phyloP scores from a whole-genome alignment of 2,329 filamentous ascomycete genomes.

The Cladosporium sp. region DNA sequence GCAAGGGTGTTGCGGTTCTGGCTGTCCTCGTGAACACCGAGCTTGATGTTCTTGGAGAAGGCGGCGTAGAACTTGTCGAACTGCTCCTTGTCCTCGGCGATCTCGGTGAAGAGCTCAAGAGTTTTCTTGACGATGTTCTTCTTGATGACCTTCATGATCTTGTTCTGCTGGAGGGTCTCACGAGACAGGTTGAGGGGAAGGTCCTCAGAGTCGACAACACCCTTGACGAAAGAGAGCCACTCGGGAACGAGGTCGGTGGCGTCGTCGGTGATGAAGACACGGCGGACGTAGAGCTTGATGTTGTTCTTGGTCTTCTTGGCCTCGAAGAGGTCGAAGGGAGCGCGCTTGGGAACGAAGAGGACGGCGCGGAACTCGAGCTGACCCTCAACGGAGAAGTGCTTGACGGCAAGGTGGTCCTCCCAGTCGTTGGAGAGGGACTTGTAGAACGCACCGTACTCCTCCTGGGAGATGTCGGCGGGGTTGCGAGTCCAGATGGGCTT shows the following conservation, averaged over 20 bases:
- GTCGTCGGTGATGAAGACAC: slow-evolving; percentile 99
- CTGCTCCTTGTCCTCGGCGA: slow-evolving; percentile 98
- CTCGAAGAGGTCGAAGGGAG: slow-evolving; percentile 99
- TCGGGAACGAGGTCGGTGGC: slow-evolving; percentile 98
- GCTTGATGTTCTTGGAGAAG: slow-evolving; percentile 99
- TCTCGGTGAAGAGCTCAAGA: slow-evolving; percentile 98
- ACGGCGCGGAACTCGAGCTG: slow-evolving; percentile 99
- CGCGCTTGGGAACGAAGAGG: slow-evolving; percentile 98
- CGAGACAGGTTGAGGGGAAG: slow-evolving; percentile 98
- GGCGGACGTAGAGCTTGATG: slow-evolving; percentile 99
- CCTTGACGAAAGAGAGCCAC: slow-evolving; percentile 99
- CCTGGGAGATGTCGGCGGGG: slow-evolving; percentile 86
- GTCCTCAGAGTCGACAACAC: slow-evolving; percentile 99
- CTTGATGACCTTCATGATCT: slow-evolving; percentile 99
- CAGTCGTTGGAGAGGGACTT: slow-evolving; percentile 99
- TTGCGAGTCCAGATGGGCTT: slow-evolving; percentile 99
- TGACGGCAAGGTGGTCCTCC: slow-evolving; percentile 98
- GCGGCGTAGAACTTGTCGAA: slow-evolving; percentile 99
- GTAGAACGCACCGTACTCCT: slow-evolving; percentile 99
- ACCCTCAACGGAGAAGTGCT: slow-evolving; percentile 99
- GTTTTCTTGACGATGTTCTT: slow-evolving; percentile 99
- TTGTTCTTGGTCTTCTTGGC: slow-evolving; percentile 99
- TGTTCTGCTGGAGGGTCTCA: slow-evolving; percentile 99
- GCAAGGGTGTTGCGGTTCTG: slow-evolving; percentile 91
- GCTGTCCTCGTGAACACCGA: slow-evolving; percentile 98